Evolutionary conservation across 352 stramenopile species (phyloP).

Genomic region (Pythium volutum): DNA sequence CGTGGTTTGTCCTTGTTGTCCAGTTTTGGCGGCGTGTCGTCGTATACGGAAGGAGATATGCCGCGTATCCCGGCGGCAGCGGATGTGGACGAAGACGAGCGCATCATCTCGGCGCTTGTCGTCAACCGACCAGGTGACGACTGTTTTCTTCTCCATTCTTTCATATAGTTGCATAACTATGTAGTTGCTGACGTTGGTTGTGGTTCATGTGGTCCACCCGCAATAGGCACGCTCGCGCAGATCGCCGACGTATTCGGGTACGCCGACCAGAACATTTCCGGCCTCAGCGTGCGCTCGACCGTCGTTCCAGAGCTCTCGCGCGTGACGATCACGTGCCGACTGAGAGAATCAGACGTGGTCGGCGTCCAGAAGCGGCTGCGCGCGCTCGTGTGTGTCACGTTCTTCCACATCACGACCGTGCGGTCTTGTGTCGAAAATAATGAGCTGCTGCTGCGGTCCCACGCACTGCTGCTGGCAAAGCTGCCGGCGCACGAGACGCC

Average conservation of each 20-base stretch:
- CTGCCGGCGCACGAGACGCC: slow-evolving; percentile 4
- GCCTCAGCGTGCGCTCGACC: slow-evolving; percentile 66
- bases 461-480: slow-evolving; percentile 43
- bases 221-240: slow-evolving; percentile 52
- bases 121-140: slow-evolving; percentile 56
- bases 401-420: slow-evolving; percentile 76
- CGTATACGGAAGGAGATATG: slow-evolving; percentile 3
- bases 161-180: too few species aligned
- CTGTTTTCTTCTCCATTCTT: too few species aligned
- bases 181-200: too few species aligned
- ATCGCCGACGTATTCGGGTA: slow-evolving; percentile 68
- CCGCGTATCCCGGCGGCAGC: not conserved
- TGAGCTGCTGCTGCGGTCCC: slow-evolving; percentile 58
- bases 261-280: slow-evolving; percentile 70
- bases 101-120: slow-evolving; percentile 72
- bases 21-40: slow-evolving; percentile 16
- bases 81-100: slow-evolving; percentile 47
- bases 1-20: slow-evolving; percentile 8
- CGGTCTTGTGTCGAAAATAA: slow-evolving; percentile 60
- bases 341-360: slow-evolving; percentile 47
- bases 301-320: slow-evolving; percentile 73
- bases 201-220: too few species aligned
- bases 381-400: slow-evolving; percentile 66
- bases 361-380: slow-evolving; percentile 55
- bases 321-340: slow-evolving; percentile 69